Conservation (phyloP, 306 rosid genomes). For the Corylus americana region DNA sequence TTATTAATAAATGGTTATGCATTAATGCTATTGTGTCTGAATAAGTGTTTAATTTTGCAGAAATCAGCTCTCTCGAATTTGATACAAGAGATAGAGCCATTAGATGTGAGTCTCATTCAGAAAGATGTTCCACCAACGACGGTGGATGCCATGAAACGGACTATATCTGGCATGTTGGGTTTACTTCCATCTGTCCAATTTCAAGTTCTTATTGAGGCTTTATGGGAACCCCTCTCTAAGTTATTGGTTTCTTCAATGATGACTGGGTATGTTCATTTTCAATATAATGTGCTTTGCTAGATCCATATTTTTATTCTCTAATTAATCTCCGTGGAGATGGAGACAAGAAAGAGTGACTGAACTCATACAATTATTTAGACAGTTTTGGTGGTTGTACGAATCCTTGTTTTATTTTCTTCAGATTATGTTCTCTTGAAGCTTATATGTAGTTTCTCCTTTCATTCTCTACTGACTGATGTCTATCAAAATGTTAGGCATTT, state of each 20-base stretch:
- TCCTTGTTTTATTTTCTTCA: background rate
- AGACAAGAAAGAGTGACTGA: background rate
- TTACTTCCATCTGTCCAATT: slow-evolving; percentile 91
- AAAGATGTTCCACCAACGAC: slow-evolving; percentile 86
- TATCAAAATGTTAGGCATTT: slow-evolving; percentile 19
- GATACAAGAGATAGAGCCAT: slow-evolving; percentile 93
- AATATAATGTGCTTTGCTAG: background rate
- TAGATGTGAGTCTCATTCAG: slow-evolving; percentile 79
- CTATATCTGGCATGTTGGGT: slow-evolving; percentile 93
- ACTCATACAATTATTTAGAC: background rate
- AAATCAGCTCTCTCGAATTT: slow-evolving; percentile 64
- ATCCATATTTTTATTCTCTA: slow-evolving; percentile 4
- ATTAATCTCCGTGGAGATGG: background rate
- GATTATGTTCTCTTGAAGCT: slow-evolving; percentile 12
- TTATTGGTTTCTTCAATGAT: slow-evolving; percentile 88
- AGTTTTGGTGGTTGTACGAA: background rate
- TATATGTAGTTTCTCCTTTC: slow-evolving; percentile 15
- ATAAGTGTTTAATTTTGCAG: slow-evolving; percentile 35
- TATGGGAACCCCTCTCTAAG: slow-evolving; percentile 92
- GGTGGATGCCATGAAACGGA: slow-evolving; percentile 94
- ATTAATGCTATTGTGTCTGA: slow-evolving; percentile 18
- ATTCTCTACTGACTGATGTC: background rate
- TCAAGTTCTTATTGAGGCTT: slow-evolving; percentile 80
- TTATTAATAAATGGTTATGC: slow-evolving; percentile 19
- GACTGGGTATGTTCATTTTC: slow-evolving; percentile 68